Evolutionary conservation across 345 rosid species (phyloP), one percentile per base, ranked within the genome.

Genomic region (Carallia pectinifolia): DNA sequence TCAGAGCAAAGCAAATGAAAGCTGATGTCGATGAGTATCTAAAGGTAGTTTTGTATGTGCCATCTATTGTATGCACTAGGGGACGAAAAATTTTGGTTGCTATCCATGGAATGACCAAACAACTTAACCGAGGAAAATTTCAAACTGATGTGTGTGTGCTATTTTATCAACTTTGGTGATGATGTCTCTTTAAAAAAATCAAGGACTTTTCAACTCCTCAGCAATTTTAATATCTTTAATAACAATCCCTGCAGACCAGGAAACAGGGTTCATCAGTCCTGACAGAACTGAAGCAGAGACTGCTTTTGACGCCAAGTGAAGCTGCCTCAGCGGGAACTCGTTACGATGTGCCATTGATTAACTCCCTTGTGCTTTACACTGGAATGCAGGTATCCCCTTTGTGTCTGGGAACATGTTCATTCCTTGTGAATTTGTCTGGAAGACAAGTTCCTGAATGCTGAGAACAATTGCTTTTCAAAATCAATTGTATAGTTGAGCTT

Each of bases 341-440:
- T 70, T 92, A 92, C 82, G 91, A 86, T 61, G 94, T 89, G 54
- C 90, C 96, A 17, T 81, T 95, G 80, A 90, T 95, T 67, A 95
- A 95, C 78, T 95, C 99, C 58, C 92, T 92, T 63, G 98, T 92
- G 75, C 93, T 95, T 65, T 95, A 95, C 81, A 86, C 92, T 12
- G 99, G 99, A 76, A 90, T 95, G 97, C 99, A 95, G 97, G 99
- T 95, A 81, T 55, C 6, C 29, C 27, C 19, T 19, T 54, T 6
- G 19, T 54, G 30, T 2, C 58, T 54, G 31, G 30, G 44, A 39
- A 39, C 44, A 39, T 39, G 9, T 39, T 39, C 39, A 6, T 37
- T 39, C 9, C 44, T 39, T 39, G 44, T 39, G 7, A 6, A 7
- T 7, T 39, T 39, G 44, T 39, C 9, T 7, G 10, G 7, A 7